Percentiles rank a stretch among this genome's conserved stretches.
Conservation (phyloP, 495 filamentous ascomycete species). For the Tuber brumale region DNA sequence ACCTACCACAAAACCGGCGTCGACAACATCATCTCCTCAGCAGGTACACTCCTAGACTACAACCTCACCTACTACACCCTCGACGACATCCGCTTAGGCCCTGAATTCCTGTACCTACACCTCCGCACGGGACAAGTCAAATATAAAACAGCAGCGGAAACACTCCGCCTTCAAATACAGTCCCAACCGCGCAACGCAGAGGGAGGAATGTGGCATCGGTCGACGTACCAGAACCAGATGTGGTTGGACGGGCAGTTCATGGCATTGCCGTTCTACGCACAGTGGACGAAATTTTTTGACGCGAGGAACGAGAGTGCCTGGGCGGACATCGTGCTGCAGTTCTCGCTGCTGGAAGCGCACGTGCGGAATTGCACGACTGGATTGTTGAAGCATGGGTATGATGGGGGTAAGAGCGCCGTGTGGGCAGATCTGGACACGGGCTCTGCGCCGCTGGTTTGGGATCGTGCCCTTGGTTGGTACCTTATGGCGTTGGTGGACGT, state of each 20-base stretch:
- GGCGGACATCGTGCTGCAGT: conserved; percentile 51
- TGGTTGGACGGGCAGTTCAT: conserved; percentile 56
- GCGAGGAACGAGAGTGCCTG: conserved; percentile 43
- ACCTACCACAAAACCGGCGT: conserved; percentile 43
- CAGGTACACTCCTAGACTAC: conserved; percentile 46
- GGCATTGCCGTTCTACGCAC: conserved; percentile 49
- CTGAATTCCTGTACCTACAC: conserved; percentile 48
- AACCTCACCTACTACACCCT: conserved; percentile 46
- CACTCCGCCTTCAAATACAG: conserved; percentile 48
- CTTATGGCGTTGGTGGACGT: conserved; percentile 54
- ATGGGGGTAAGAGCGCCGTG: conserved; percentile 49
- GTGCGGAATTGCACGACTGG: conserved; percentile 47
- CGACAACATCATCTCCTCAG: conserved; percentile 43
- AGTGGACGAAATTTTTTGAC: conserved; percentile 47
- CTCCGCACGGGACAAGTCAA: conserved; percentile 42
- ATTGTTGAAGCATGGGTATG: conserved; percentile 56
- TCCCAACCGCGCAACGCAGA: conserved; percentile 48
- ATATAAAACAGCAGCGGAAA: conserved; percentile 45
- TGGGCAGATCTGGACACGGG: conserved; percentile 56
- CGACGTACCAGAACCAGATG: conserved; percentile 52
- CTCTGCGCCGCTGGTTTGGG: conserved; percentile 53
- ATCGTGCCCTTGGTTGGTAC: conserved; percentile 56
- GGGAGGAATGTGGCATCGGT: conserved; percentile 53
- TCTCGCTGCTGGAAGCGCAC: conserved; percentile 50
- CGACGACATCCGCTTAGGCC: conserved; percentile 50